Percentiles rank a stretch among this genome's conserved stretches.
phyloP scores from a whole-genome alignment of 805 yeast species.

The Saturnispora dispora region DNA sequence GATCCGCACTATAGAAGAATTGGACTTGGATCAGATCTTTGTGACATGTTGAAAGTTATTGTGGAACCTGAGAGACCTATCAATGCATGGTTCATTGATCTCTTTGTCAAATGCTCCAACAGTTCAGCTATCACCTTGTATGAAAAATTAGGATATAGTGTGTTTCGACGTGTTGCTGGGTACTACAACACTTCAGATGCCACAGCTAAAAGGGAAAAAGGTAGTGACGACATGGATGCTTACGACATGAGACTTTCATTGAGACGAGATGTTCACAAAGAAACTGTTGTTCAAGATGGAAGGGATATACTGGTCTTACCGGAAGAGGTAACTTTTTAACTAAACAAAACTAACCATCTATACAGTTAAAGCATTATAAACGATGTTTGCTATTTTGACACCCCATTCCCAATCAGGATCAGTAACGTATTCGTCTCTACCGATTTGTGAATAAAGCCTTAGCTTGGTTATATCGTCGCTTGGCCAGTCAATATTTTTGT shows the following conservation, averaged over 20 bases:
- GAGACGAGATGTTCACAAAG: slow-evolving; percentile 43
- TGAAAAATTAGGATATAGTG: slow-evolving; percentile 77
- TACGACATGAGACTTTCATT: slow-evolving; percentile 74
- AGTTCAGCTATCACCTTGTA: slow-evolving; percentile 70
- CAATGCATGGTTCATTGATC: slow-evolving; percentile 75
- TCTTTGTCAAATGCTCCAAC: slow-evolving; percentile 86
- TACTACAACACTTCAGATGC: slow-evolving; percentile 50
- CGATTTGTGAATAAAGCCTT: slow-evolving; percentile 25
- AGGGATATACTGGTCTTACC: slow-evolving; percentile 53
- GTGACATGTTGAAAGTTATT: slow-evolving; percentile 60
- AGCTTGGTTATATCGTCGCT: slow-evolving; percentile 18
- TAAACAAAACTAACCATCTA: neutral
- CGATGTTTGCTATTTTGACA: slow-evolving; percentile 26
- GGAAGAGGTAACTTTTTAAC: slow-evolving; percentile 51
- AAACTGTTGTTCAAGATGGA: slow-evolving; percentile 54
- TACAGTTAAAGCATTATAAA: slow-evolving; percentile 12
- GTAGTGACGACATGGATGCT: slow-evolving; percentile 71
- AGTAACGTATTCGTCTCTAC: slow-evolving; percentile 19
- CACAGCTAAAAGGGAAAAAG: slow-evolving; percentile 29
- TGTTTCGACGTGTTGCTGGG: slow-evolving; percentile 79
- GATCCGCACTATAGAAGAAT: slow-evolving; percentile 74
- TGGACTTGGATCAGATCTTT: slow-evolving; percentile 75
- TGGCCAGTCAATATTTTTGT: slow-evolving; percentile 25
- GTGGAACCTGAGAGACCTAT: slow-evolving; percentile 63
- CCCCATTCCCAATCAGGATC: slow-evolving; percentile 34